phyloP scores from a whole-genome alignment of 164 flowering plant species.

The Vitis rupestris region DNA sequence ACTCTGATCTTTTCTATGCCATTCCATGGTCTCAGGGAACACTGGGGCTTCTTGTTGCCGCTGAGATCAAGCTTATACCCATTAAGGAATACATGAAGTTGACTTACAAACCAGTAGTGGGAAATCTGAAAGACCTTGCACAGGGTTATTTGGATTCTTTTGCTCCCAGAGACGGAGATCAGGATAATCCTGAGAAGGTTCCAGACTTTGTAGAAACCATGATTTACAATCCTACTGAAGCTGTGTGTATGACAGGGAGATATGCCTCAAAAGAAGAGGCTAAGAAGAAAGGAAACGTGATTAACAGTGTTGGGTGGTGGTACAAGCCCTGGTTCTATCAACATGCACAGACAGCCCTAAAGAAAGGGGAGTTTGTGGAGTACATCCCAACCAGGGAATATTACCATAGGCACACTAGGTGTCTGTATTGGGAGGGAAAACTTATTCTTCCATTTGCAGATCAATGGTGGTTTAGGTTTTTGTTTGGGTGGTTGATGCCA shows the following conservation, averaged over 20 bases:
- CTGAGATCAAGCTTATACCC: slow-evolving; percentile 92
- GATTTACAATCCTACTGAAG: slow-evolving; percentile 78
- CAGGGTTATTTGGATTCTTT: slow-evolving; percentile 86
- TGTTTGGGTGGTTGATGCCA: slow-evolving; percentile 97
- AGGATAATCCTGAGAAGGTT: slow-evolving; percentile 84
- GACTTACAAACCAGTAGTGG: slow-evolving; percentile 80
- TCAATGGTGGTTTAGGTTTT: slow-evolving; percentile 93
- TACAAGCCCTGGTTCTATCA: slow-evolving; percentile 98
- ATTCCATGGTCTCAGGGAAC: slow-evolving; percentile 99
- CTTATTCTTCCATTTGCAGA: slow-evolving; percentile 95
- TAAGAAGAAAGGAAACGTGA: slow-evolving; percentile 79
- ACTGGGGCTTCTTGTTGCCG: slow-evolving; percentile 88
- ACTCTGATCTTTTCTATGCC: slow-evolving; percentile 84
- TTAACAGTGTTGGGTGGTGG: slow-evolving; percentile 92
- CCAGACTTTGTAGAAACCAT: slow-evolving; percentile 95
- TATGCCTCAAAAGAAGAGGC: slow-evolving; percentile 98
- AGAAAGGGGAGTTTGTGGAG: slow-evolving; percentile 95
- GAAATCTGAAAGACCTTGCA: slow-evolving; percentile 69
- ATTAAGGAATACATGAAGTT: slow-evolving; percentile 94
- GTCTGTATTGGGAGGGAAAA: slow-evolving; percentile 99
- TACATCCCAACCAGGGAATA: slow-evolving; percentile 95
- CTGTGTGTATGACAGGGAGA: slow-evolving; percentile 79
- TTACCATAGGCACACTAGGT: slow-evolving; percentile 97
- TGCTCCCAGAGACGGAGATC: slow-evolving; percentile 90
- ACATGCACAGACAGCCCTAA: slow-evolving; percentile 78